Conservation (phyloP, 2,329 filamentous ascomycete genomes). For the Plectosphaerella plurivora region DNA sequence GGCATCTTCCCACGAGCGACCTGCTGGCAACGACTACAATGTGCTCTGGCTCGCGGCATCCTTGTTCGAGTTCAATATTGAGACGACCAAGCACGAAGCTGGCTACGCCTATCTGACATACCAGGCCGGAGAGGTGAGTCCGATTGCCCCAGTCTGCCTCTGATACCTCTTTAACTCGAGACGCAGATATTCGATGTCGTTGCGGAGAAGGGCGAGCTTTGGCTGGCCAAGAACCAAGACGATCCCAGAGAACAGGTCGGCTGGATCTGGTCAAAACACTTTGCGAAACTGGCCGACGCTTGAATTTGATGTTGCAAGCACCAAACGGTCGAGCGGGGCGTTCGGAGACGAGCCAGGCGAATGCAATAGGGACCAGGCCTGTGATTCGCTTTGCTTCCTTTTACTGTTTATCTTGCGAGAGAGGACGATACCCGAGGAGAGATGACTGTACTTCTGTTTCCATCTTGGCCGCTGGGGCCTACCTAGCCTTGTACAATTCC, state of each 20-base stretch:
- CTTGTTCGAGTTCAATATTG: constrained; percentile 95
- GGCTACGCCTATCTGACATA: constrained; percentile 97
- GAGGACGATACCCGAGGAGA: too few species aligned
- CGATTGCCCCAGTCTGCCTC: neutral
- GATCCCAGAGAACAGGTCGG: constrained; percentile 74
- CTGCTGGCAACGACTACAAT: constrained; percentile 46
- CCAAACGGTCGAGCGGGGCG: neutral
- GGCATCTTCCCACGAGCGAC: constrained; percentile 56
- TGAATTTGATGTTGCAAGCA: constrained; percentile 14
- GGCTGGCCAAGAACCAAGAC: constrained; percentile 97
- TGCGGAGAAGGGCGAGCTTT: constrained; percentile 93
- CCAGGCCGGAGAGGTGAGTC: constrained; percentile 77
- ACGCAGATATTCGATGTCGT: constrained; percentile 80
- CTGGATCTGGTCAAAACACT: constrained; percentile 99
- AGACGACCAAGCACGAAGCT: constrained; percentile 83
- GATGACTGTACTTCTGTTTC: too few species aligned
- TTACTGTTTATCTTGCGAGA: too few species aligned
- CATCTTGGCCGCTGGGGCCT: too few species aligned
- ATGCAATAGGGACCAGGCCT: too few species aligned
- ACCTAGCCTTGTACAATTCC: too few species aligned
- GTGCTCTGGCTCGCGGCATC: constrained; percentile 90
- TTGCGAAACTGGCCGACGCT: constrained; percentile 62
- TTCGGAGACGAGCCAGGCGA: neutral
- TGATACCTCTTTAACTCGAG: constrained; percentile 1
- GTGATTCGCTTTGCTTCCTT: too few species aligned